These are phyloP conservation scores for Syzygium aromaticum DNA, from an alignment of 345 rosid genomes.

Conservation along the genomic window DNA sequence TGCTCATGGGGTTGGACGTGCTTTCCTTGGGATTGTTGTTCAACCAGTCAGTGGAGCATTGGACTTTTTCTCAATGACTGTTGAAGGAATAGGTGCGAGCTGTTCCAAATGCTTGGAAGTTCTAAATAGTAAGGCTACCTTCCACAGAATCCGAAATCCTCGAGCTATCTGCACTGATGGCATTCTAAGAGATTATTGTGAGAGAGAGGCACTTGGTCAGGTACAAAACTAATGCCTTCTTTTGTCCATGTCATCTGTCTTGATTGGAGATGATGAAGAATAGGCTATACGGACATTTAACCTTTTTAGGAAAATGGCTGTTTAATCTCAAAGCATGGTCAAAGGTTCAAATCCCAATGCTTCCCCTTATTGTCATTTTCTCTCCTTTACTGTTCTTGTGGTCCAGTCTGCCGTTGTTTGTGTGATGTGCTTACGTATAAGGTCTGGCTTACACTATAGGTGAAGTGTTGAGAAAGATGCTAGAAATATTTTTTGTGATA, in stretches of 20 bases:
- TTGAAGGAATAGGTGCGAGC: conserved; percentile 93
- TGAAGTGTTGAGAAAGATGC: not conserved
- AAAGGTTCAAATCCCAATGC: not conserved
- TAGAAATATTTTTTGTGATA: not conserved
- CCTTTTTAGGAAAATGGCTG: not conserved
- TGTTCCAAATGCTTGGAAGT: conserved; percentile 84
- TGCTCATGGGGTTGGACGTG: conserved; percentile 94
- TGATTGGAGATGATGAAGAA: not conserved
- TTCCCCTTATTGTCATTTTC: not conserved
- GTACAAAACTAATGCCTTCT: conserved; percentile 17
- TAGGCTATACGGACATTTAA: not conserved
- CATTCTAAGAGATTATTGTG: conserved; percentile 70
- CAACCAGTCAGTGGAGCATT: conserved; percentile 97
- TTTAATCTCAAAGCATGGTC: not conserved
- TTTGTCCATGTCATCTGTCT: not conserved
- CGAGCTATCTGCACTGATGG: conserved; percentile 79
- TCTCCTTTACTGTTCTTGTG: not conserved
- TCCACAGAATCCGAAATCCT: conserved; percentile 82
- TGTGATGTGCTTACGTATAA: not conserved
- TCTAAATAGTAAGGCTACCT: conserved; percentile 49
- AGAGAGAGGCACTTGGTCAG: conserved; percentile 93
- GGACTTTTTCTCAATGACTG: conserved; percentile 91
- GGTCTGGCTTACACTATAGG: not conserved
- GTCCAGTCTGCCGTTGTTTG: not conserved
- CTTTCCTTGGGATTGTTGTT: conserved; percentile 69